phyloP scores from a whole-genome alignment of 495 filamentous ascomycete genomes.

The Hypomontagnella monticulosa region DNA sequence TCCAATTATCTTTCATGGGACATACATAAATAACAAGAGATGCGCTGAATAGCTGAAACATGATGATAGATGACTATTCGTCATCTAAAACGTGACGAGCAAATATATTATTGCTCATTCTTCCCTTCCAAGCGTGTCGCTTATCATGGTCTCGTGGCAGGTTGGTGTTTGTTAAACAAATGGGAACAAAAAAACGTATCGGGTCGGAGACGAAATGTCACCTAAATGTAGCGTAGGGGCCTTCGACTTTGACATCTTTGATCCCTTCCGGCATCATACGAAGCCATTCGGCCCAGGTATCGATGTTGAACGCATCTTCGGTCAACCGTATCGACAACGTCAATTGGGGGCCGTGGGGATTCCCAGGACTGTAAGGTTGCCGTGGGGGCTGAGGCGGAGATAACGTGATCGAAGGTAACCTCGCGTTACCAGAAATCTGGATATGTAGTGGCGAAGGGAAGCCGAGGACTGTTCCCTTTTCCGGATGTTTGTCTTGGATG shows the following conservation, averaged over 20 bases:
- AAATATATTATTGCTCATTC: conserved; percentile 22
- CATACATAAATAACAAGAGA: conserved; percentile 23
- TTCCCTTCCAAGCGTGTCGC: conserved; percentile 36
- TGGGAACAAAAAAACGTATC: conserved; percentile 30
- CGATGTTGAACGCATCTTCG: conserved; percentile 52
- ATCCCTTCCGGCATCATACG: conserved; percentile 61
- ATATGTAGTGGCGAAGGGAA: conserved; percentile 59
- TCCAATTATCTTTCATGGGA: conserved; percentile 25
- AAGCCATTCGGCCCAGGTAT: conserved; percentile 60
- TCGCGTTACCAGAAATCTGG: conserved; percentile 55
- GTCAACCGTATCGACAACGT: conserved; percentile 56
- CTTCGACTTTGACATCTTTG: conserved; percentile 57
- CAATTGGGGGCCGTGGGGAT: conserved; percentile 47
- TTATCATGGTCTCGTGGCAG: conserved; percentile 41
- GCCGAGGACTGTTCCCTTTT: conserved; percentile 50
- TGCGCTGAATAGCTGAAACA: conserved; percentile 24
- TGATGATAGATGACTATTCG: conserved; percentile 22
- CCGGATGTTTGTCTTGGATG: conserved; percentile 53
- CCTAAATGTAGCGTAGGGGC: conserved; percentile 59
- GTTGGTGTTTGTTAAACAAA: conserved; percentile 28
- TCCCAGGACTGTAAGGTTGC: conserved; percentile 47
- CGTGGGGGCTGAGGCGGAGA: conserved; percentile 50
- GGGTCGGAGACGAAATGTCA: conserved; percentile 42
- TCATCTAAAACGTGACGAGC: conserved; percentile 34
- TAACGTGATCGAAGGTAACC: conserved; percentile 57